Base-by-base conservation (phyloP, 805 yeast genomes). In the Saccharomycopsis fodiens region DNA sequence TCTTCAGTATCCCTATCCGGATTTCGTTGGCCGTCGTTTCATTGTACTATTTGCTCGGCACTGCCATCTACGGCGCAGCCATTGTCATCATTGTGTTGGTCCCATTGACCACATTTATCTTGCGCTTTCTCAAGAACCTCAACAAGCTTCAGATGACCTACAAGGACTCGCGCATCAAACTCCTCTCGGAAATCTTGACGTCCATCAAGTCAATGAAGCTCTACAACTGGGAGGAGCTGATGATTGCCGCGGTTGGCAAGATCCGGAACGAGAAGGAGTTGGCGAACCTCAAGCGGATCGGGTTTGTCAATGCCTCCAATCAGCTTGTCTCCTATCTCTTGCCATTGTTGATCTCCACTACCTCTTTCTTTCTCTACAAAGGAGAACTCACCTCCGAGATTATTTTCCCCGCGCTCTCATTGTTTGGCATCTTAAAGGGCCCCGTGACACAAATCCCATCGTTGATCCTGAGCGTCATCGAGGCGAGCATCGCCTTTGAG, bases 211-310 rank as follows among this genome's bases (percentile, higher is more conserved):
- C 78, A 42, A 73, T 82, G 52, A 82, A 82, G 54, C 61, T 82
- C 27, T 81, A 79, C 55, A 76, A 82, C 0, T 81, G 85, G 83
- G 88, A 82, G 57, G 62, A 64, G 32, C 79, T 85, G 15, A 76
- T 79, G 77, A 54, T 78, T 35, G 63, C 66, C 19, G 73, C 72
- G 50, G 59, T 82, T 12, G 55, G 65, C 8, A 71, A 69, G 47
- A 68, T 76, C 21, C 70, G 87, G 65, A 78, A 80, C 54, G 70
- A 72, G 44, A 61, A 72, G 49, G 87, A 82, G 57, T 60, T 81
- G 52, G 63, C 59, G 32, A 78, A 76, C 52, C 59, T 74, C 52
- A 65, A 66, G 48, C 71, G 57, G 47, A 76, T 78, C 46, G 75
- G 79, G 34, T 52, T 69, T 7, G 57, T 68, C 21, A 63, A 71